Evolutionary conservation across 2,329 filamentous ascomycete genomes (phyloP).

Genomic region (Neospermospora avenae): DNA sequence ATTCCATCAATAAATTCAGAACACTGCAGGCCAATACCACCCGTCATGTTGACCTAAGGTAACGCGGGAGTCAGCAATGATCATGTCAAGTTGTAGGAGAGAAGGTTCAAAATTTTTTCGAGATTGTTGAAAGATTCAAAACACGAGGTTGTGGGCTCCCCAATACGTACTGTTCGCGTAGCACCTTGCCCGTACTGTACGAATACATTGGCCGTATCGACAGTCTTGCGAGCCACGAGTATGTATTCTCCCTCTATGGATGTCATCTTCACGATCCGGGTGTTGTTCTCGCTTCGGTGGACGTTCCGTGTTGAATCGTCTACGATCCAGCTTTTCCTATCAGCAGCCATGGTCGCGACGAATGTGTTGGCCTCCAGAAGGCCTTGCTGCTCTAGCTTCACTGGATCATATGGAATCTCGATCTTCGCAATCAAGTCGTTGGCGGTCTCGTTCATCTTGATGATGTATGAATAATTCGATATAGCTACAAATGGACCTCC

Average conservation of each 20-base stretch:
- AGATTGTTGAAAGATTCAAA: too few species aligned
- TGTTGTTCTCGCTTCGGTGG: conserved; percentile 33
- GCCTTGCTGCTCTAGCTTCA: conserved; percentile 18
- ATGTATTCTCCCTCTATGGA: conserved; percentile 35
- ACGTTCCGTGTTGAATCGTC: conserved; percentile 32
- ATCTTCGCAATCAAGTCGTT: conserved; percentile 37
- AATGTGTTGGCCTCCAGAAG: conserved; percentile 22
- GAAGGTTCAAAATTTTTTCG: too few species aligned
- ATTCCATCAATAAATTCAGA: conserved; percentile 34
- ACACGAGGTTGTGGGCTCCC: too few species aligned
- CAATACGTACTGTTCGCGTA: too few species aligned
- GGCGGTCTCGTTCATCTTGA: conserved; percentile 35
- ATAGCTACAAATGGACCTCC: conserved; percentile 34
- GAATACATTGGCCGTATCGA: conserved; percentile 34
- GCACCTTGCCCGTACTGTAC: conserved; percentile 36
- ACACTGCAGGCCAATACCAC: conserved; percentile 27
- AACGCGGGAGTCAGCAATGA: too few species aligned
- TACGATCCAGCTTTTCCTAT: conserved; percentile 38
- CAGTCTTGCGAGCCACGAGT: conserved; percentile 32
- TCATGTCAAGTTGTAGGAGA: too few species aligned
- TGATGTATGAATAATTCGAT: conserved; percentile 34
- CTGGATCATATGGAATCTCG: conserved; percentile 33
- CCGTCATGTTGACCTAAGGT: conserved; percentile 33
- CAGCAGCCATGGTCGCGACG: conserved; percentile 19
- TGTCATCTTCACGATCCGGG: conserved; percentile 35